phyloP scores from a whole-genome alignment of 352 stramenopile species.

The Pythium brassicae region DNA sequence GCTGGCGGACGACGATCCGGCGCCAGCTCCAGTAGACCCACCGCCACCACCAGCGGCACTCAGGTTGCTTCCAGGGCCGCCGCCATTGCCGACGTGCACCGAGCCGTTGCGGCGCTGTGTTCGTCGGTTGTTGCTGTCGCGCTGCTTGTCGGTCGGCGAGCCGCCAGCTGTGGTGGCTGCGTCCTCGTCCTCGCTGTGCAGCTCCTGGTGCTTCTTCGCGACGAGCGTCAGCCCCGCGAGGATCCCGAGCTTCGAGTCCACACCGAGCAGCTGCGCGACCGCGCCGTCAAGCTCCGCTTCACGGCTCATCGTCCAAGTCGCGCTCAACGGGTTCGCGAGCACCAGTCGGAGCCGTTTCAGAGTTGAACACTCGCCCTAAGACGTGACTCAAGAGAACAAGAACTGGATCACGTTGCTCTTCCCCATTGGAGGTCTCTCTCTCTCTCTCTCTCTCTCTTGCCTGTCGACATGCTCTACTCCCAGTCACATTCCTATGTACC shows the following conservation, averaged over 20 bases:
- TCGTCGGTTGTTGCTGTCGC: conserved; percentile 3
- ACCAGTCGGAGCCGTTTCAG: too few species aligned
- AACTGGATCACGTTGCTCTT: background rate
- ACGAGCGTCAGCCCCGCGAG: conserved; percentile 48
- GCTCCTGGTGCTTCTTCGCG: conserved; percentile 23
- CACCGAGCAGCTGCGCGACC: conserved; percentile 29
- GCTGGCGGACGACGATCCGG: background rate
- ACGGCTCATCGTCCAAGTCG: conserved; percentile 3
- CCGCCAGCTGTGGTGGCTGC: conserved; percentile 3
- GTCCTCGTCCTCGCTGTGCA: conserved; percentile 27
- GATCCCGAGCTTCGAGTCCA: conserved; percentile 50
- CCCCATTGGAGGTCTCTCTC: background rate
- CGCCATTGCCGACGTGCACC: conserved; percentile 3
- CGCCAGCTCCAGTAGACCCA: background rate
- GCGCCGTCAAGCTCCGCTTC: conserved; percentile 8
- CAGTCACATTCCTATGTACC: background rate
- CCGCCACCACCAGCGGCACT: background rate
- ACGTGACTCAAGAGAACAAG: too few species aligned
- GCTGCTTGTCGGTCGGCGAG: conserved; percentile 6
- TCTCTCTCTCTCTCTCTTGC: background rate
- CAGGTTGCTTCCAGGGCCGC: conserved; percentile 6
- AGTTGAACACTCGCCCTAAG: too few species aligned
- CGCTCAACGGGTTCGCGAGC: background rate
- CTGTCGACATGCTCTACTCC: too few species aligned
- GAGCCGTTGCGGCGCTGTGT: background rate